These are phyloP conservation scores for Curvularia lunata DNA, from an alignment of 2,329 filamentous ascomycete species.

Conservation along the genomic window DNA sequence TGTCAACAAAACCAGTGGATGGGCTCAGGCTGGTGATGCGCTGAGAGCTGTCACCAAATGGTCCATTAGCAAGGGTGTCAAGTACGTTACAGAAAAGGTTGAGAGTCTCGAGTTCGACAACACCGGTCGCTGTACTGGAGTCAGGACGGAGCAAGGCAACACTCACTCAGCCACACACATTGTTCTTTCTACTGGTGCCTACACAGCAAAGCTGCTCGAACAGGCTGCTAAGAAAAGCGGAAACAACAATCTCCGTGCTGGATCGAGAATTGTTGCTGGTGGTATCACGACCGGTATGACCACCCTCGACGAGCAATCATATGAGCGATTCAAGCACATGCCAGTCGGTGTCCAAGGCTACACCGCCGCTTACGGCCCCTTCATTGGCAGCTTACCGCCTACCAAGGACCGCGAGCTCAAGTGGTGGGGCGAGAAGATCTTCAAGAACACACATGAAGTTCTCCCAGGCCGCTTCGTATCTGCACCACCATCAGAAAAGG, in stretches of 20 bases:
- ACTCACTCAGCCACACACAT: constrained; percentile 33
- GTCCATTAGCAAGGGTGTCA: constrained; percentile 62
- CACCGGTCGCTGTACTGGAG: constrained; percentile 50
- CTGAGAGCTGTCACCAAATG: constrained; percentile 62
- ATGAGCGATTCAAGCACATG: constrained; percentile 42
- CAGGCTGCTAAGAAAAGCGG: constrained; percentile 56
- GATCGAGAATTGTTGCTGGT: constrained; percentile 62
- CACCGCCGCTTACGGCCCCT: constrained; percentile 38
- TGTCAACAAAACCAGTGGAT: constrained; percentile 66
- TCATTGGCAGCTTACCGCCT: constrained; percentile 43
- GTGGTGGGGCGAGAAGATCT: constrained; percentile 47
- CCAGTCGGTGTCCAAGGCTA: constrained; percentile 44
- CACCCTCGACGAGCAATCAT: constrained; percentile 47
- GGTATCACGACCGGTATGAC: constrained; percentile 60
- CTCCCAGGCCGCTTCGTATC: constrained; percentile 62
- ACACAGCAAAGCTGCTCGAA: constrained; percentile 54
- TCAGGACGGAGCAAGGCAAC: constrained; percentile 46
- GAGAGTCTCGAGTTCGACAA: constrained; percentile 57
- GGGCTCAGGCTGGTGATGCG: constrained; percentile 67
- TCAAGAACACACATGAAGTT: constrained; percentile 43
- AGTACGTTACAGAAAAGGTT: constrained; percentile 63
- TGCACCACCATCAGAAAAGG: constrained; percentile 60
- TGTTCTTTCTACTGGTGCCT: constrained; percentile 53
- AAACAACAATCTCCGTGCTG: constrained; percentile 60
- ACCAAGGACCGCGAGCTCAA: constrained; percentile 45